These are phyloP conservation scores for Cystobasidium slooffiae DNA, from an alignment of 1,284 basidiomycete species.

Conservation along the genomic window DNA sequence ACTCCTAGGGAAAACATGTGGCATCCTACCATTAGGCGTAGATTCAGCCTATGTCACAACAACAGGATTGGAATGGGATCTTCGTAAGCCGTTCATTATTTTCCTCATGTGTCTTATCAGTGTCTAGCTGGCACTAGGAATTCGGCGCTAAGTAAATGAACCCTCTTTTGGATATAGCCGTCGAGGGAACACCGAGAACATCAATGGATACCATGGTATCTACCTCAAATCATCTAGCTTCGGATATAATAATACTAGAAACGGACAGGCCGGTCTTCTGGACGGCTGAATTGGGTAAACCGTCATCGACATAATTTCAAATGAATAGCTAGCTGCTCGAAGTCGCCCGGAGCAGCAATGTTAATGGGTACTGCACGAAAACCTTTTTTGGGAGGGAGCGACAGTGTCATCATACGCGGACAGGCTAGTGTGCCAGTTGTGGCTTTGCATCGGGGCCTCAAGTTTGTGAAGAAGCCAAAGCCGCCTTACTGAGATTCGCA, in stretches of 20 bases:
- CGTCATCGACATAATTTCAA: not conserved
- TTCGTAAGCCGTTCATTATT: constrained; percentile 60
- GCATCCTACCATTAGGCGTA: constrained; percentile 86
- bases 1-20: constrained; percentile 83
- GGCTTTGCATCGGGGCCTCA: too few species aligned
- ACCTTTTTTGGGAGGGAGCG: too few species aligned
- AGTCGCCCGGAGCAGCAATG: not conserved
- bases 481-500: too few species aligned
- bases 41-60: constrained; percentile 76
- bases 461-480: too few species aligned
- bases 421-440: too few species aligned
- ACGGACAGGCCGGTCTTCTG: constrained; percentile 87
- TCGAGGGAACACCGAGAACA: constrained; percentile 63
- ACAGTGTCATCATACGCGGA: too few species aligned
- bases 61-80: constrained; percentile 84
- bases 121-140: not conserved
- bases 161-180: not conserved
- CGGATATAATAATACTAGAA: constrained; percentile 70
- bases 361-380: not conserved
- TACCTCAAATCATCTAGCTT: constrained; percentile 86
- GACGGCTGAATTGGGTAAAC: constrained; percentile 67
- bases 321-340: not conserved
- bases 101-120: not conserved
- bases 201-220: constrained; percentile 82
- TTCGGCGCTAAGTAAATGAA: too few species aligned